These are phyloP conservation scores for Boechera divaricarpa DNA, from an alignment of 345 rosid genomes.

Conservation along the genomic window DNA sequence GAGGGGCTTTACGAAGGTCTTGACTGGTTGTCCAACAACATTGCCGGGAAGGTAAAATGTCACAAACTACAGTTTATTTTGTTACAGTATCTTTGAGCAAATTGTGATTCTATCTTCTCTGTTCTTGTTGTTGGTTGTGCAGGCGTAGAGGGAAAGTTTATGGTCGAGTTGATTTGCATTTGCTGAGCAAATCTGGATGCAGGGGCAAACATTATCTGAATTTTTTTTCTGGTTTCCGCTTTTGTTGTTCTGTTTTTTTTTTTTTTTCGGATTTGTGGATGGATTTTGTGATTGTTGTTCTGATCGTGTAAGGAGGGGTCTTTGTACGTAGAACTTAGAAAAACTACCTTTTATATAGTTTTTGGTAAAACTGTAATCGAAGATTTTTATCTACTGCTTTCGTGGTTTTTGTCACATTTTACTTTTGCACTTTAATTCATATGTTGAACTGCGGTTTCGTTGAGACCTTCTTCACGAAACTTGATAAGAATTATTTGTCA, in stretches of 20 bases:
- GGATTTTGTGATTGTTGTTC: conserved; percentile 4
- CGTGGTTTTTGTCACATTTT: background rate
- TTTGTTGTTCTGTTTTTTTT: conserved; percentile 7
- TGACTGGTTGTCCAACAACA: conserved; percentile 77
- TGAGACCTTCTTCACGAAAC: background rate
- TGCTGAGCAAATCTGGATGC: conserved; percentile 33
- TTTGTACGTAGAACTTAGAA: conserved; percentile 27
- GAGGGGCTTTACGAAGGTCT: conserved; percentile 77
- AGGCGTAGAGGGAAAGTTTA: conserved; percentile 19
- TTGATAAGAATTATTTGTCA: too few species aligned
- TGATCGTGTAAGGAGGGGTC: background rate
- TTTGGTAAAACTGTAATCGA: conserved; percentile 11
- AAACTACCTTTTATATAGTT: conserved; percentile 24
- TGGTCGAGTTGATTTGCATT: conserved; percentile 26
- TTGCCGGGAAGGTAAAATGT: conserved; percentile 27
- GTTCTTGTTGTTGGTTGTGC: background rate
- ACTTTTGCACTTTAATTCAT: background rate
- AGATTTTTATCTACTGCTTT: background rate
- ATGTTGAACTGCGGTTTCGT: background rate
- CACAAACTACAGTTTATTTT: too few species aligned
- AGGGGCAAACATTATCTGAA: conserved; percentile 29
- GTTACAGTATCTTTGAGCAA: background rate
- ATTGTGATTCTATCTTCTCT: background rate
- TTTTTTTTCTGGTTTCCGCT: background rate
- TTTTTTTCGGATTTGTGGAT: conserved; percentile 14